These are phyloP conservation scores for Cercospora sojina DNA, from an alignment of 2,329 filamentous ascomycete genomes.

Conservation along the genomic window DNA sequence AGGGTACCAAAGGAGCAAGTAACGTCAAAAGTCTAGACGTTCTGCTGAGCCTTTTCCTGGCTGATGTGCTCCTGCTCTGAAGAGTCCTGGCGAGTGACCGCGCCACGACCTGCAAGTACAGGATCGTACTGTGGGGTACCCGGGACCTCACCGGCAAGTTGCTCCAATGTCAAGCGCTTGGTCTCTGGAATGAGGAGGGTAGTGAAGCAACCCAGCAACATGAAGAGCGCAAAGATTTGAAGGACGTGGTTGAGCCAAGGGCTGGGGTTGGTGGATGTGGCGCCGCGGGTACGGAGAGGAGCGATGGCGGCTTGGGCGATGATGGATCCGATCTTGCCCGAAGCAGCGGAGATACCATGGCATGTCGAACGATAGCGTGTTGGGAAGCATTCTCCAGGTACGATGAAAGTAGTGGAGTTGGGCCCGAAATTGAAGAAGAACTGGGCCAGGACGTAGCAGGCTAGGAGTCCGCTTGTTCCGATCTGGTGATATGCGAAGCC, in stretches of 20 bases:
- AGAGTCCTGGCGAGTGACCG: slow-evolving; percentile 13
- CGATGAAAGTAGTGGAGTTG: slow-evolving; percentile 54
- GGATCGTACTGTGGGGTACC: slow-evolving; percentile 54
- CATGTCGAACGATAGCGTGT: slow-evolving; percentile 51
- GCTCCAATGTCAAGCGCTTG: slow-evolving; percentile 67
- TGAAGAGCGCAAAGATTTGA: slow-evolving; percentile 77
- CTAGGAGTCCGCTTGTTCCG: slow-evolving; percentile 44
- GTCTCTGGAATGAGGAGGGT: slow-evolving; percentile 71
- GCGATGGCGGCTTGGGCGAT: slow-evolving; percentile 52
- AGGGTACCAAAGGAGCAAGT: not conserved
- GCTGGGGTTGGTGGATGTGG: slow-evolving; percentile 51
- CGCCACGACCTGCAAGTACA: slow-evolving; percentile 25
- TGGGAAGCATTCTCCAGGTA: slow-evolving; percentile 54
- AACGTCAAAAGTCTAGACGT: slow-evolving; percentile 12
- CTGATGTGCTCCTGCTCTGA: slow-evolving; percentile 19
- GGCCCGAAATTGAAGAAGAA: slow-evolving; percentile 58
- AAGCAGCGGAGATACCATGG: slow-evolving; percentile 51
- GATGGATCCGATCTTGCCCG: slow-evolving; percentile 52
- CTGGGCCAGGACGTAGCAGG: slow-evolving; percentile 49
- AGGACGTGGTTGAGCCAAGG: slow-evolving; percentile 73
- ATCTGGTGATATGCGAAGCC: slow-evolving; percentile 51
- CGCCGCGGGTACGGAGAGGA: slow-evolving; percentile 55
- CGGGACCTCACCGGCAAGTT: slow-evolving; percentile 65
- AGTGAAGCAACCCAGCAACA: slow-evolving; percentile 68
- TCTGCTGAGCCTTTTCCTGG: slow-evolving; percentile 21